phyloP scores from a whole-genome alignment of 495 filamentous ascomycete species.

The Penicillium diatomitis region DNA sequence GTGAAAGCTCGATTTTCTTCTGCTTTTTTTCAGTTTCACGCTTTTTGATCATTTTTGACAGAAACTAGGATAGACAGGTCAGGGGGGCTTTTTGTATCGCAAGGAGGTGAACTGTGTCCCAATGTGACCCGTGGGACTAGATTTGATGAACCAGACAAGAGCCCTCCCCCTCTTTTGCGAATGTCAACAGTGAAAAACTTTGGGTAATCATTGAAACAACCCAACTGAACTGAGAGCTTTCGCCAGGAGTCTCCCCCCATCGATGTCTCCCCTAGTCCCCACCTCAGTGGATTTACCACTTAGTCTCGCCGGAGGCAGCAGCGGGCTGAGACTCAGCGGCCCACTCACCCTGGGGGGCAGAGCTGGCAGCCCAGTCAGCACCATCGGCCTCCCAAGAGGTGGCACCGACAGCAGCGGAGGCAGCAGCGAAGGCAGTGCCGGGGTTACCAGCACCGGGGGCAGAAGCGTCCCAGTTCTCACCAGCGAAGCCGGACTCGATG shows the following conservation, averaged over 20 bases:
- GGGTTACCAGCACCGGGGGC: conserved; percentile 50
- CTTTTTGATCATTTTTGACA: conserved; percentile 28
- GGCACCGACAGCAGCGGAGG: conserved; percentile 51
- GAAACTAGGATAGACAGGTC: conserved; percentile 42
- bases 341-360: conserved; percentile 55
- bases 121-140: conserved; percentile 17
- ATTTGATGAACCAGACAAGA: conserved; percentile 21
- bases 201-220: conserved; percentile 15
- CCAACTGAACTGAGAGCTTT: conserved; percentile 6
- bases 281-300: conserved; percentile 52
- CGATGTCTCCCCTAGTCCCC: conserved; percentile 26
- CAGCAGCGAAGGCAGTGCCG: conserved; percentile 52
- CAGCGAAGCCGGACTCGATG: conserved; percentile 72
- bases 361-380: conserved; percentile 62
- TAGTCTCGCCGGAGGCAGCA: conserved; percentile 34
- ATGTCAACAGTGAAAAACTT: conserved; percentile 1
- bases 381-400: conserved; percentile 74
- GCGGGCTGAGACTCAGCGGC: conserved; percentile 46
- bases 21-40: conserved; percentile 32
- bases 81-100: conserved; percentile 22
- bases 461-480: conserved; percentile 47
- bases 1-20: conserved; percentile 30
- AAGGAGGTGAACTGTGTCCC: conserved; percentile 15
- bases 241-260: conserved; percentile 21
- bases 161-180: conserved; percentile 10